Evolutionary conservation across 495 filamentous ascomycete species (phyloP), one percentile per base, ranked within the genome.

Genomic region (Astrocystis sublimbata): DNA sequence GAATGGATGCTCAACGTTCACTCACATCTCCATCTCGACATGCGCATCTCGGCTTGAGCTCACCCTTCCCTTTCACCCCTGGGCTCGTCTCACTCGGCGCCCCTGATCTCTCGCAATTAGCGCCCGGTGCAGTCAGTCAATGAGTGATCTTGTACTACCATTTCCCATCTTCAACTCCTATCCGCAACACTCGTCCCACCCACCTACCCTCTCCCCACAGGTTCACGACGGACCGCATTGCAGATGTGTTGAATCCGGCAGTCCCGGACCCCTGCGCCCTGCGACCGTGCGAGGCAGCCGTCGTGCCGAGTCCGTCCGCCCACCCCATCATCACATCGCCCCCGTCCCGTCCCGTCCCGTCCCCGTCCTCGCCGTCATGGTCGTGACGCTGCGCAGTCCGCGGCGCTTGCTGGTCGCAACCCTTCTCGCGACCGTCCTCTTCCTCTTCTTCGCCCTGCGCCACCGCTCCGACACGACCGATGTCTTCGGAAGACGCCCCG

Each of bases 331-430:
- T 49, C n/a, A 36, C 6, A 6, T 36, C 33, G 33, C 6, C 33
- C 13, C 33, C 6, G 33, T 6, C 33, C 33, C 33, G 6, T 36
- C 33, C 33, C n/a, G n/a, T 36, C 33, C 33, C 13, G 7, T 21
- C 12, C 42, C 8, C 19, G 7, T 21, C 8, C 21, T n/a, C 43
- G 17, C 3, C 52, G 54, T 24, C 26, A 54, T 54, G 24, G 54
- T 57, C 40, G 35, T 23, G 40, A 33, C 40, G 54, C 38, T 57
- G 13, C 38, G 40, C 28, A 57, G 54, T 45, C 40, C 54, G 24
- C 40, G 54, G 54, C 43, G 54, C n/a, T 30, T 45, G 35, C 54
- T 57, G 38, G 28, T 35, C 40, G 40, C 40, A 40, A 45, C 54
- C 2, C 21, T 57, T 40, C 15, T 57, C 17, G 54, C 35, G 40